Evolutionary conservation across 805 yeast genomes (phyloP).

Genomic region (Pichia gijzeniarum): DNA sequence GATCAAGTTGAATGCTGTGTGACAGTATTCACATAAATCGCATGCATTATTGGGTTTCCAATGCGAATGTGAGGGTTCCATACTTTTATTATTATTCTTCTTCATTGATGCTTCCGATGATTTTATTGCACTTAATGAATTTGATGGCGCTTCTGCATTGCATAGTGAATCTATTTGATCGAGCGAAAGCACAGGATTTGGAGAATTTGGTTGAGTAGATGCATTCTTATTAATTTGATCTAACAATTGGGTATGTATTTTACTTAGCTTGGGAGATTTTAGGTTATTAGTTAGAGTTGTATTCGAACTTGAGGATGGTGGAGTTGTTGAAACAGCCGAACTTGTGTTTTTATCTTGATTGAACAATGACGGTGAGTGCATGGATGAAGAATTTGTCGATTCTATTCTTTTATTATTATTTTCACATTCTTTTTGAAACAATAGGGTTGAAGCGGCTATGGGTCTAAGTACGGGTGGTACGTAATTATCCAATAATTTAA

Average conservation of each 20-base stretch:
- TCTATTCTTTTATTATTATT: not conserved
- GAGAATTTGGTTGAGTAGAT: not conserved
- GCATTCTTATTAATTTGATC: not conserved
- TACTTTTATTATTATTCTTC: slow-evolving; percentile 7
- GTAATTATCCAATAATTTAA: slow-evolving; percentile 38
- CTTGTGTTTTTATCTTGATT: not conserved
- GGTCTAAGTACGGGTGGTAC: slow-evolving; percentile 51
- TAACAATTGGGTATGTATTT: slow-evolving; percentile 6
- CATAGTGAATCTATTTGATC: too few species aligned
- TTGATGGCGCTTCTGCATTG: not conserved
- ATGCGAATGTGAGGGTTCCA: slow-evolving; percentile 46
- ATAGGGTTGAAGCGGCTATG: slow-evolving; percentile 6
- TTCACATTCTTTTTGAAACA: not conserved
- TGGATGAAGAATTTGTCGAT: not conserved
- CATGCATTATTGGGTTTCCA: slow-evolving; percentile 43
- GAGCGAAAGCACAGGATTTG: not conserved
- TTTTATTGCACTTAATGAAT: not conserved
- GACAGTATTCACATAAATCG: slow-evolving; percentile 33
- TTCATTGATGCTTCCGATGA: not conserved
- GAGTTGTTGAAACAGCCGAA: not conserved
- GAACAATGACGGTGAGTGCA: not conserved
- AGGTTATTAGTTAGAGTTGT: not conserved
- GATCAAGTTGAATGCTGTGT: slow-evolving; percentile 23
- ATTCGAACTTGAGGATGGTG: not conserved
- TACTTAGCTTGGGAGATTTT: not conserved